A percentile compares a stretch with the other conserved stretches of the same genome.
Evolutionary conservation across 148 eudicot species (phyloP).

Genomic region (Persicaria maculosa): DNA sequence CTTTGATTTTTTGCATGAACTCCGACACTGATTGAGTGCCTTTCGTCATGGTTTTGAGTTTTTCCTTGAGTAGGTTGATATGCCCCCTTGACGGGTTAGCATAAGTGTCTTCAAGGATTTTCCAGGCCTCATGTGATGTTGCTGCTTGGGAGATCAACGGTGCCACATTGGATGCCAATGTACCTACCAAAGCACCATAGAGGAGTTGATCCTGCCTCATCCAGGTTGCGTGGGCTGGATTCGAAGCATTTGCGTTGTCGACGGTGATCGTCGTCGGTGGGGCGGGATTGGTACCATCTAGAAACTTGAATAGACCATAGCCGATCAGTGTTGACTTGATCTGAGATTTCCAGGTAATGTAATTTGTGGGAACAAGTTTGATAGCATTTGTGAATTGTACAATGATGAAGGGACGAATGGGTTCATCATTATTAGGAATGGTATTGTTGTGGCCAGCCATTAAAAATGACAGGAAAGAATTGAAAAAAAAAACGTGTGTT

Average conservation of each 20-base stretch:
- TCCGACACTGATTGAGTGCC: background rate
- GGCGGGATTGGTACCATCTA: background rate
- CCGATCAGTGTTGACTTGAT: background rate
- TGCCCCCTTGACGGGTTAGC: background rate
- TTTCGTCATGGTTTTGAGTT: background rate
- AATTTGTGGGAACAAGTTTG: background rate
- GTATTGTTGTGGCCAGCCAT: background rate
- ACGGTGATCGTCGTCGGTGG: background rate
- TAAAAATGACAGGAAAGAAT: no score
- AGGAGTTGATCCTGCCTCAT: background rate
- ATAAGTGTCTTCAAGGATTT: background rate
- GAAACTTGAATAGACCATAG: background rate
- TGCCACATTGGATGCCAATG: background rate
- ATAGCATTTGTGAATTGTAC: background rate
- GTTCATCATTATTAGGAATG: background rate
- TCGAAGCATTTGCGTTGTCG: background rate
- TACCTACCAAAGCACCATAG: background rate
- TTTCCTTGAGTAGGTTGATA: background rate
- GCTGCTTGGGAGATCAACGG: background rate
- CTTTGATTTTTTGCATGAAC: background rate
- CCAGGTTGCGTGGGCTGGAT: background rate
- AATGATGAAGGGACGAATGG: background rate
- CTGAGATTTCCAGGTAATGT: constrained; percentile 1
- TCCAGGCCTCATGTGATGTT: background rate
- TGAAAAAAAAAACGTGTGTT: no score